These are phyloP conservation scores for Solanum etuberosum DNA, from an alignment of 257 asterid genomes.

Conservation along the genomic window DNA sequence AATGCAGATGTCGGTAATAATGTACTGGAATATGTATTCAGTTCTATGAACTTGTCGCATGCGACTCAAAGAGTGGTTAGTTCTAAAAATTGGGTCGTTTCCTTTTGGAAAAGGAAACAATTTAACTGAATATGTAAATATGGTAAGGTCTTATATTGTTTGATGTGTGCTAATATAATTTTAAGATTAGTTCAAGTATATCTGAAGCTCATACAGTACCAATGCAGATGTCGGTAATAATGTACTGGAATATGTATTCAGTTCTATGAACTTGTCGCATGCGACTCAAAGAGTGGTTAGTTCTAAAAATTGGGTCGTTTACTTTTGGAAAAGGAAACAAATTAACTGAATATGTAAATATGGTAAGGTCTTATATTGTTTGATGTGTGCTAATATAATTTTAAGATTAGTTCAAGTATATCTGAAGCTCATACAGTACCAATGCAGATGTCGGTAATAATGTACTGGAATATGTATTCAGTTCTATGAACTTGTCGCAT, in stretches of 20 bases:
- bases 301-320: background rate
- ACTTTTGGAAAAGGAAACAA: background rate
- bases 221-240: background rate
- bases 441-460: background rate
- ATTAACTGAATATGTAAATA: background rate
- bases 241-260: background rate
- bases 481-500: background rate
- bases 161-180: background rate
- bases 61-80: background rate
- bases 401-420: background rate
- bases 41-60: background rate
- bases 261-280: background rate
- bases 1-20: background rate
- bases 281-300: background rate
- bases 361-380: background rate
- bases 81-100: background rate
- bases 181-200: background rate
- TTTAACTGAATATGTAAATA: background rate
- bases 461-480: background rate
- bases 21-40: background rate
- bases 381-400: background rate
- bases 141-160: background rate
- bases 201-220: too few species aligned
- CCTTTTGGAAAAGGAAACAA: background rate
- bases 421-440: background rate